These are phyloP conservation scores for Fagopyrum esculentum DNA, from an alignment of 148 eudicot species.

Conservation along the genomic window DNA sequence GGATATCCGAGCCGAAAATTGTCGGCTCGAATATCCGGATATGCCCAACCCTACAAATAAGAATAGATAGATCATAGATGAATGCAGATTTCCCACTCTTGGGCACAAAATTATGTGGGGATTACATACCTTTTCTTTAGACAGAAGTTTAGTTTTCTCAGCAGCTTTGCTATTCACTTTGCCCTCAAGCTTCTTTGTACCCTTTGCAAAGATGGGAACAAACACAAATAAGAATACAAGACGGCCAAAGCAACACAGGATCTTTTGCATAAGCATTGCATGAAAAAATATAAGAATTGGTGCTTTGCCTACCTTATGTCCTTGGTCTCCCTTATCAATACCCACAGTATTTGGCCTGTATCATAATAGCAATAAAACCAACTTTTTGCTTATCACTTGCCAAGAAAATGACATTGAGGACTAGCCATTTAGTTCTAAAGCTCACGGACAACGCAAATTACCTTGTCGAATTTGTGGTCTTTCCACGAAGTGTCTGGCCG, in stretches of 20 bases:
- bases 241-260: background rate
- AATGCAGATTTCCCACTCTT: slow-evolving; percentile 19
- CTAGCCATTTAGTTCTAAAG: background rate
- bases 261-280: background rate
- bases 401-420: background rate
- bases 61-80: background rate
- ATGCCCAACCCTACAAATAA: too few species aligned
- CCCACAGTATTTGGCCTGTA: slow-evolving; percentile 35
- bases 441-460: slow-evolving; percentile 18
- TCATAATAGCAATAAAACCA: slow-evolving; percentile 2
- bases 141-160: slow-evolving; percentile 26
- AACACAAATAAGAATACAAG: background rate
- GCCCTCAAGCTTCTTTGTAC: slow-evolving; percentile 37
- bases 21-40: too few species aligned
- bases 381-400: background rate
- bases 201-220: slow-evolving; percentile 23
- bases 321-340: slow-evolving; percentile 36
- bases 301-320: slow-evolving; percentile 39
- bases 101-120: background rate
- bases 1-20: too few species aligned
- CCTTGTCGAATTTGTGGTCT: slow-evolving; percentile 41
- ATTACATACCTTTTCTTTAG: slow-evolving; percentile 30
- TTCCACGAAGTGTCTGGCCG: slow-evolving; percentile 42
- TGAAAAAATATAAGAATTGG: background rate
- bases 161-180: slow-evolving; percentile 33